phyloP scores from a whole-genome alignment of 441 rosid species.

The Euphorbia corollata region DNA sequence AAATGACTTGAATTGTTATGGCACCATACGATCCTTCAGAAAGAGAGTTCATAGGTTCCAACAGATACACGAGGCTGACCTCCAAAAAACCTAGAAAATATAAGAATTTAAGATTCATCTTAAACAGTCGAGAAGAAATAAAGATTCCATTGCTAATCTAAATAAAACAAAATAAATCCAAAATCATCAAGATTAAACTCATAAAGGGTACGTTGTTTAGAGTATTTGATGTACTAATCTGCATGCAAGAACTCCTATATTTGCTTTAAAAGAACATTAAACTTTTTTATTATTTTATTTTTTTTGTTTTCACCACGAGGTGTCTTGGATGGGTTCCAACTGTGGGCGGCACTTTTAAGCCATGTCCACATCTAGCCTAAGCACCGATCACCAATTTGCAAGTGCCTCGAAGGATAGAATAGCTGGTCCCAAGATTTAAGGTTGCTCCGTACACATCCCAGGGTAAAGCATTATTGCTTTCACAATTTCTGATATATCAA shows the following conservation, averaged over 20 bases:
- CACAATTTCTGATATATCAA: neutral
- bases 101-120: conserved; percentile 18
- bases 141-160: conserved; percentile 10
- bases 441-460: no score
- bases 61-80: conserved; percentile 50
- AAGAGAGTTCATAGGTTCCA: conserved; percentile 46
- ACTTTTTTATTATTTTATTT: no score
- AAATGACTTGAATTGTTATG: conserved; percentile 60
- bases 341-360: no score
- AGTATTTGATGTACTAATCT: neutral
- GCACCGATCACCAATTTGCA: no score
- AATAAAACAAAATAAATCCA: conserved; percentile 12
- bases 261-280: no score
- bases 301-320: no score
- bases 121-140: neutral
- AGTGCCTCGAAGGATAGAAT: no score
- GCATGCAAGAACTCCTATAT: neutral
- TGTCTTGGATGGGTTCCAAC: no score
- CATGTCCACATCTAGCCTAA: no score
- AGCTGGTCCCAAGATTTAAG: no score
- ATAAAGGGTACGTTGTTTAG: neutral
- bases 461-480: neutral
- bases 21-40: conserved; percentile 70
- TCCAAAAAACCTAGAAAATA: conserved; percentile 72
- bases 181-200: conserved; percentile 7